phyloP scores from a whole-genome alignment of 805 yeast genomes.

The Cyberlindnera galapagoensis region DNA sequence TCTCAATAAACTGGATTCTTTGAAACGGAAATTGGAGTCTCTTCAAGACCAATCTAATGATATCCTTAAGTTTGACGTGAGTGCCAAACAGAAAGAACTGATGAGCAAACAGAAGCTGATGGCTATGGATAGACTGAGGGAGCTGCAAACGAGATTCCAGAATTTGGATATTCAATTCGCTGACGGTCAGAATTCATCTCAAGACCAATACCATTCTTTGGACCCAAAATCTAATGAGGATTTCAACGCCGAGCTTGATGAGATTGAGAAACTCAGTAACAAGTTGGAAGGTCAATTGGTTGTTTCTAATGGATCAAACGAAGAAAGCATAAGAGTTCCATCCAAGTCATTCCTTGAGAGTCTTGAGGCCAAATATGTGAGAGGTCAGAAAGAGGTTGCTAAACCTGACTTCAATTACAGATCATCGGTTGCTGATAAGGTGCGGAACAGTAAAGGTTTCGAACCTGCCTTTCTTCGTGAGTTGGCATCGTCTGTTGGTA shows the following conservation, averaged over 20 bases:
- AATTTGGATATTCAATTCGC: conserved; percentile 55
- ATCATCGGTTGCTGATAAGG: conserved; percentile 21
- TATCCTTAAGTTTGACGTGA: conserved; percentile 57
- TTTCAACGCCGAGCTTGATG: conserved; percentile 33
- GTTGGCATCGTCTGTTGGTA: conserved; percentile 42
- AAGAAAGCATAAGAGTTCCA: conserved; percentile 6
- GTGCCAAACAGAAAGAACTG: conserved; percentile 44
- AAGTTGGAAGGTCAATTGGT: conserved; percentile 14
- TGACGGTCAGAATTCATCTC: conserved; percentile 13
- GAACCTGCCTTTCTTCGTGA: conserved; percentile 49
- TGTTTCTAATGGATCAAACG: conserved; percentile 4
- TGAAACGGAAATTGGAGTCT: conserved; percentile 51
- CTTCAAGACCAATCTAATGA: conserved; percentile 73
- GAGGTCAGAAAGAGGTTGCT: conserved; percentile 34
- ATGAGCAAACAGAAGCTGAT: conserved; percentile 53
- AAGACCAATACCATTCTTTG: conserved; percentile 20
- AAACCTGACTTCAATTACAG: conserved; percentile 16
- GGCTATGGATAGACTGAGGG: conserved; percentile 67
- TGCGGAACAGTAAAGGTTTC: conserved; percentile 30
- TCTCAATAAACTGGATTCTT: conserved; percentile 43
- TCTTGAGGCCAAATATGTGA: conserved; percentile 39
- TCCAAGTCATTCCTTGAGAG: conserved; percentile 22
- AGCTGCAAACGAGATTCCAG: conserved; percentile 60
- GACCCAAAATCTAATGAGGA: conserved; percentile 33
- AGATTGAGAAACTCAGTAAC: conserved; percentile 22